phyloP scores from a whole-genome alignment of 352 stramenopile species.

The Phytophthora tubulina region DNA sequence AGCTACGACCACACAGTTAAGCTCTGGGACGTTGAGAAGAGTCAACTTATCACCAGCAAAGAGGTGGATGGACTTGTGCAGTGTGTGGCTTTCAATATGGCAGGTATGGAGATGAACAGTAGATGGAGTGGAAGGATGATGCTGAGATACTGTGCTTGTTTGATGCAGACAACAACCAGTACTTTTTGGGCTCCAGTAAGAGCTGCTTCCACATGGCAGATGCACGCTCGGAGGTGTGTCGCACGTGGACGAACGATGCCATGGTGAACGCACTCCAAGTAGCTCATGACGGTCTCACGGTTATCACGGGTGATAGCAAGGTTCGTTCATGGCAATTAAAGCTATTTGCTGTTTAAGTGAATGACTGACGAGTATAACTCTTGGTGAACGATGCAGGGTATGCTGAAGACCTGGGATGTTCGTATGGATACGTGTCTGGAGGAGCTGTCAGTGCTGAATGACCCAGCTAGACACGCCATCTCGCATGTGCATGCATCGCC shows the following conservation, averaged over 20 bases:
- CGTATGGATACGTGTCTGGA: constrained; percentile 84
- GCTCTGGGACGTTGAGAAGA: constrained; percentile 89
- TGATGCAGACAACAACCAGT: constrained; percentile 79
- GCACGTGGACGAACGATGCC: constrained; percentile 84
- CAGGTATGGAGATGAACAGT: constrained; percentile 45
- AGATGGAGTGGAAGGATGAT: neutral
- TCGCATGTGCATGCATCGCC: constrained; percentile 87
- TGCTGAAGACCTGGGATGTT: constrained; percentile 91
- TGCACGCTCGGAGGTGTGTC: constrained; percentile 61
- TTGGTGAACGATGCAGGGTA: constrained; percentile 47
- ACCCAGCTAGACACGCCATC: constrained; percentile 81
- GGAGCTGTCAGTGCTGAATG: constrained; percentile 83
- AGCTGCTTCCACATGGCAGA: constrained; percentile 80
- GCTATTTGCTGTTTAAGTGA: neutral
- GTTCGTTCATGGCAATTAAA: constrained; percentile 28
- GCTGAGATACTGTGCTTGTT: constrained; percentile 6
- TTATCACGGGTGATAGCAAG: constrained; percentile 89
- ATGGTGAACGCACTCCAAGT: constrained; percentile 91
- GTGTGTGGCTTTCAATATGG: constrained; percentile 85
- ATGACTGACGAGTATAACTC: constrained; percentile 3
- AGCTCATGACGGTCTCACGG: constrained; percentile 73
- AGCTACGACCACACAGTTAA: constrained; percentile 92
- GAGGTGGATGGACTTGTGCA: constrained; percentile 86
- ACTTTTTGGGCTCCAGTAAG: constrained; percentile 87
- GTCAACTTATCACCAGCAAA: constrained; percentile 64